Percentiles rank a stretch among this genome's conserved stretches.
Conservation (phyloP, 2,329 filamentous ascomycete species). For the Pyrenophora tritici-repentis region DNA sequence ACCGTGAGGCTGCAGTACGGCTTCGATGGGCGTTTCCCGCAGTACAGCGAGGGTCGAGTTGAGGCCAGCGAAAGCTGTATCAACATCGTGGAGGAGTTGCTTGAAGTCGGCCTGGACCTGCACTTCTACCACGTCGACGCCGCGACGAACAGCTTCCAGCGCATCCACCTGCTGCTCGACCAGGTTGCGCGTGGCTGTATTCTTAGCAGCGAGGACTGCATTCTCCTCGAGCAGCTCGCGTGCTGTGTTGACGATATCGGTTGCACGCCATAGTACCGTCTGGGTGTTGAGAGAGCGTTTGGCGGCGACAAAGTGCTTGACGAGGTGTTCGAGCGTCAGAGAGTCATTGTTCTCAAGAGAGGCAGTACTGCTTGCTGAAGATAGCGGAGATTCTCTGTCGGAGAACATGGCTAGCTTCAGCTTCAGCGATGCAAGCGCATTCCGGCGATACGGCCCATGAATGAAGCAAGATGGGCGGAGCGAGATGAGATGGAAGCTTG, state of each 20-base stretch:
- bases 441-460: too few relatives aligned
- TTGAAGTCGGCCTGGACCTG: conserved; percentile 53
- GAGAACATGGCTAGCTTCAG: neutral
- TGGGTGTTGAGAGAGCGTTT: conserved; percentile 88
- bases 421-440: neutral
- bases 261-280: conserved; percentile 79
- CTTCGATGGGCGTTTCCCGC: conserved; percentile 66
- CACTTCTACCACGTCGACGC: conserved; percentile 49
- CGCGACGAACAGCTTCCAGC: conserved; percentile 51
- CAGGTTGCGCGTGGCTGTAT: conserved; percentile 49
- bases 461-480: neutral
- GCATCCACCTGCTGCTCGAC: conserved; percentile 52
- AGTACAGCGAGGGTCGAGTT: conserved; percentile 70
- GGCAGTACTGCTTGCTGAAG: conserved; percentile 45
- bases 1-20: conserved; percentile 61
- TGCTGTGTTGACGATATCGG: conserved; percentile 80
- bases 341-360: conserved; percentile 41
- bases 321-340: conserved; percentile 72
- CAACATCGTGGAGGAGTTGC: conserved; percentile 66
- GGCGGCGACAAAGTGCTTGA: conserved; percentile 81
- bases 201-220: conserved; percentile 67
- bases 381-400: conserved; percentile 43
- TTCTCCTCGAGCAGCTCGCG: conserved; percentile 78
- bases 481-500: neutral
- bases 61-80: conserved; percentile 68